These are phyloP conservation scores for Gossypium australe DNA, from an alignment of 345 rosid species.

Conservation along the genomic window DNA sequence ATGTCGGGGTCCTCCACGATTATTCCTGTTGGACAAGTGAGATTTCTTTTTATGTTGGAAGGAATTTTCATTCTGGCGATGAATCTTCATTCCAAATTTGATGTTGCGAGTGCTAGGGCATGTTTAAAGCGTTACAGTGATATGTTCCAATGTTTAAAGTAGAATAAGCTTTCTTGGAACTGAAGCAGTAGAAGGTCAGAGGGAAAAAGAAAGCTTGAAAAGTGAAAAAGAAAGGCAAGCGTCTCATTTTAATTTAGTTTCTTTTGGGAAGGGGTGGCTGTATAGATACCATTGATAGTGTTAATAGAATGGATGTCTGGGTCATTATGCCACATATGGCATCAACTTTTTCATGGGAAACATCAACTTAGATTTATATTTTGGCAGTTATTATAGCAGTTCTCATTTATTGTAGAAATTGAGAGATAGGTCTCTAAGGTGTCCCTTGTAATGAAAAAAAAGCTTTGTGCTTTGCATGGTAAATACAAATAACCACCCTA, in stretches of 20 bases:
- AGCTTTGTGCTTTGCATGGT: not conserved
- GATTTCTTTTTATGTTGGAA: slow-evolving; percentile 11
- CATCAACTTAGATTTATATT: not conserved
- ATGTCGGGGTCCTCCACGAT: slow-evolving; percentile 80
- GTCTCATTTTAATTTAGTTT: not conserved
- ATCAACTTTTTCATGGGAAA: not conserved
- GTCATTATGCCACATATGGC: not conserved
- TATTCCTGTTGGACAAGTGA: slow-evolving; percentile 92
- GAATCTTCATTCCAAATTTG: slow-evolving; percentile 49
- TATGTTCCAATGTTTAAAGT: slow-evolving; percentile 69
- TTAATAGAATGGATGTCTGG: not conserved
- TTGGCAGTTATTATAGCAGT: not conserved
- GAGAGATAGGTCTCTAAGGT: not conserved
- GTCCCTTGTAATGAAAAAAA: not conserved
- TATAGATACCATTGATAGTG: not conserved
- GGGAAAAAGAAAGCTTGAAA: not conserved
- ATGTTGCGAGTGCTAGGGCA: slow-evolving; percentile 95
- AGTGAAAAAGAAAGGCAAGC: not conserved
- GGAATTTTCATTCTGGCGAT: slow-evolving; percentile 6
- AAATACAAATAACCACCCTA: not conserved
- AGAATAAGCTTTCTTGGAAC: slow-evolving; percentile 40
- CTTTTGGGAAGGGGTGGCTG: not conserved
- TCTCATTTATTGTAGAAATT: not conserved
- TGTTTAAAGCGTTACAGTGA: slow-evolving; percentile 95
- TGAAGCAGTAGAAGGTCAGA: slow-evolving; percentile 34